Conservation (phyloP, 225 moss, liverwort and hornwort genomes). For the Rhytidiadelphus loreus region DNA sequence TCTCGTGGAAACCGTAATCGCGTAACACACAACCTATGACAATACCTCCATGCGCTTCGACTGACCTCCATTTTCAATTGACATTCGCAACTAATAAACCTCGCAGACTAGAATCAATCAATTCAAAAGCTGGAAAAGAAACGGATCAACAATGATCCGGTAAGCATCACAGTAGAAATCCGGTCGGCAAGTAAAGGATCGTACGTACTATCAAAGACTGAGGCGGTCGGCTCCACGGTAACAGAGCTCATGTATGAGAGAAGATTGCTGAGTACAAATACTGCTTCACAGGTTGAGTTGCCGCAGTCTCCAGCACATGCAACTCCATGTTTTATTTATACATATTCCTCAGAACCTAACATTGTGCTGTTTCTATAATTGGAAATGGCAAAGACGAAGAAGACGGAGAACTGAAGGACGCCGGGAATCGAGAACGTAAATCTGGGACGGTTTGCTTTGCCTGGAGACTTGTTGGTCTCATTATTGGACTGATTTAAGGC, state of each 20-base stretch:
- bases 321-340: background rate
- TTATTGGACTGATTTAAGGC: background rate
- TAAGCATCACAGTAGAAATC: background rate
- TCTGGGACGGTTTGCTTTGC: background rate
- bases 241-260: background rate
- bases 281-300: background rate
- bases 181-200: background rate
- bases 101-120: background rate
- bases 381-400: background rate
- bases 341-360: background rate
- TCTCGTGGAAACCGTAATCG: background rate
- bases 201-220: background rate
- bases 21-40: background rate
- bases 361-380: background rate
- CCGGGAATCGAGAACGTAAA: background rate
- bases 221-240: background rate
- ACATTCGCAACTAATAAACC: background rate
- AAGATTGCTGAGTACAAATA: background rate
- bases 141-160: background rate
- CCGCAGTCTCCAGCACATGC: background rate
- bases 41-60: background rate
- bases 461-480: background rate
- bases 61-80: background rate
- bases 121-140: background rate
- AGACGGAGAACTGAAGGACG: background rate